Percentiles rank a stretch among this genome's conserved stretches.
phyloP scores from a whole-genome alignment of 768 basidiomycete species.

The Psilocybe sp. region DNA sequence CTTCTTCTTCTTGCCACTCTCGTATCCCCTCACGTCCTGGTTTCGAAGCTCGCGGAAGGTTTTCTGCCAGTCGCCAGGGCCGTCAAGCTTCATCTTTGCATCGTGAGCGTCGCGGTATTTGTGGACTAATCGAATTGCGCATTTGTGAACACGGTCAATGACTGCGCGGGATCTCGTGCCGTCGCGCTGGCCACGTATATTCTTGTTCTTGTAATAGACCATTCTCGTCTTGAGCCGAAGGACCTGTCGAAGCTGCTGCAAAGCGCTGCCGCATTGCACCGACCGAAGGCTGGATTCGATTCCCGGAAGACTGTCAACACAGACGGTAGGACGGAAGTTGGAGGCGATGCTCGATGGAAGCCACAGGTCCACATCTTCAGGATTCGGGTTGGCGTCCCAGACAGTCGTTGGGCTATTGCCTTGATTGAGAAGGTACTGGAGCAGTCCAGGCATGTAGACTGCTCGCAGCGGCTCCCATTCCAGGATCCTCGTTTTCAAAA shows the following conservation, averaged over 20 bases:
- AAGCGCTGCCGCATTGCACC: too few species aligned
- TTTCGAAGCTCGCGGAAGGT: too few species aligned
- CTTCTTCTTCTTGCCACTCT: neutral
- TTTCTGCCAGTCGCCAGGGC: too few species aligned
- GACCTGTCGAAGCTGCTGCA: constrained; percentile 14
- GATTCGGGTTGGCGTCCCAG: neutral
- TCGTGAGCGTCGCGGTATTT: constrained; percentile 15
- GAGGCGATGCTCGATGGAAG: too few species aligned
- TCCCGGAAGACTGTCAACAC: constrained; percentile 11
- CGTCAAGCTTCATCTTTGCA: constrained; percentile 8
- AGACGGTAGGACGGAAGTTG: too few species aligned
- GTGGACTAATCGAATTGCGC: neutral
- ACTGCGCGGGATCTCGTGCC: constrained; percentile 18
- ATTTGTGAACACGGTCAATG: constrained; percentile 17
- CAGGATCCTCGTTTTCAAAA: too few species aligned
- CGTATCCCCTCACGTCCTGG: constrained; percentile 13
- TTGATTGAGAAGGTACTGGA: constrained; percentile 8
- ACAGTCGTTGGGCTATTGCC: neutral
- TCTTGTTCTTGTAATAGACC: constrained; percentile 18
- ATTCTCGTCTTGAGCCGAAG: constrained; percentile 17
- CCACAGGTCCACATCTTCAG: constrained; percentile 6
- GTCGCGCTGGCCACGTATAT: constrained; percentile 18
- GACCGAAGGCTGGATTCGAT: too few species aligned
- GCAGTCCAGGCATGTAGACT: constrained; percentile 15
- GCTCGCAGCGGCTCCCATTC: too few species aligned